Conservation (phyloP, 202 grass and related monocot species). For the Alloteropsis angusta region DNA sequence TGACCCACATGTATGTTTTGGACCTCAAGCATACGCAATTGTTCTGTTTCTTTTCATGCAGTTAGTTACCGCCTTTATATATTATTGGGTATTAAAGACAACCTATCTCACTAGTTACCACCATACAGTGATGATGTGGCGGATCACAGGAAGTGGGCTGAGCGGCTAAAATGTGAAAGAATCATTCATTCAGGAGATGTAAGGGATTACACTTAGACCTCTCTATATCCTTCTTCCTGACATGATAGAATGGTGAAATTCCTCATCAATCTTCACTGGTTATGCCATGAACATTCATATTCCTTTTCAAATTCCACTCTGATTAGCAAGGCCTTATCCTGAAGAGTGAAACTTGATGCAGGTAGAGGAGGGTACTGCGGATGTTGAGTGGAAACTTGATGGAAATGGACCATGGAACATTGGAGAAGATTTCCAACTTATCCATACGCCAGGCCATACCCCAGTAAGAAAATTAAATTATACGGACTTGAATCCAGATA, state of each 20-base stretch:
- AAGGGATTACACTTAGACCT: slow-evolving; percentile 15
- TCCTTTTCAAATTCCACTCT: neutral
- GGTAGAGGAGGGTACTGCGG: slow-evolving; percentile 44
- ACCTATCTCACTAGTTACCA: neutral
- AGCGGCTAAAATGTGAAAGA: slow-evolving; percentile 55
- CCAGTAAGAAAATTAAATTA: slow-evolving; percentile 43
- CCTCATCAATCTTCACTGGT: neutral
- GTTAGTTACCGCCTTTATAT: neutral
- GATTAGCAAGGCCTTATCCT: neutral
- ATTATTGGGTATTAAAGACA: neutral
- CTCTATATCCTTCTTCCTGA: slow-evolving; percentile 6
- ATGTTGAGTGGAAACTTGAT: slow-evolving; percentile 61
- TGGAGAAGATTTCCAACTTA: slow-evolving; percentile 60
- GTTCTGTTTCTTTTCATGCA: neutral
- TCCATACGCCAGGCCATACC: slow-evolving; percentile 85
- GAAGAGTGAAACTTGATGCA: slow-evolving; percentile 12
- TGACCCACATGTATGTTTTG: slow-evolving; percentile 72
- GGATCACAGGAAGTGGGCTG: slow-evolving; percentile 77
- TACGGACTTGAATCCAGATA: neutral
- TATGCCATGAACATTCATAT: neutral
- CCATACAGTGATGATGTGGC: slow-evolving; percentile 73
- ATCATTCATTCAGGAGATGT: slow-evolving; percentile 77
- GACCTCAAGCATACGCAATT: neutral
- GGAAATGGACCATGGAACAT: slow-evolving; percentile 82
- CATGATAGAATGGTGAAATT: neutral